A percentile compares a stretch with the other conserved stretches of the same genome.
These are phyloP conservation scores for Exophiala mesophila DNA, from an alignment of 2,329 filamentous ascomycete genomes.

Conservation along the genomic window DNA sequence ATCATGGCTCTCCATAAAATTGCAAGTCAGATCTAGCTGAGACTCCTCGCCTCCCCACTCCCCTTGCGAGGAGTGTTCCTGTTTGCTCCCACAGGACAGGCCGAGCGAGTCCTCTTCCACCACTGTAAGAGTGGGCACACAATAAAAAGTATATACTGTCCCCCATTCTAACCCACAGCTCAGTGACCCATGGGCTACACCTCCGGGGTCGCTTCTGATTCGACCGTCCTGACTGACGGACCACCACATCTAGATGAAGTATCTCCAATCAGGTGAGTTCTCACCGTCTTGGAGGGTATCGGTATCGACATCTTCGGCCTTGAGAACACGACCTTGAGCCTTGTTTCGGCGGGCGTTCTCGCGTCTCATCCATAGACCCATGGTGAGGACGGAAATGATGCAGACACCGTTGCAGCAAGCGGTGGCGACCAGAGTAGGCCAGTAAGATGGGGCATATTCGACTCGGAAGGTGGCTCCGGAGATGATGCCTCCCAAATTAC, in stretches of 20 bases:
- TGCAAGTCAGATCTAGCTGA: too few species aligned
- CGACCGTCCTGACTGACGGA: too few species aligned
- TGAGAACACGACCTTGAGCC: slow-evolving; percentile 34
- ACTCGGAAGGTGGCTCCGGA: slow-evolving; percentile 41
- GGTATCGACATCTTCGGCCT: slow-evolving; percentile 38
- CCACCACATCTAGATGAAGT: slow-evolving; percentile 12
- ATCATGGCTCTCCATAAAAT: too few species aligned
- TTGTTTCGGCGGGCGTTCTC: slow-evolving; percentile 41
- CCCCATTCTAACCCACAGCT: too few species aligned
- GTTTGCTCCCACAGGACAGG: too few species aligned
- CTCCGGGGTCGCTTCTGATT: too few species aligned
- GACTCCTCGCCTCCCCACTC: too few species aligned
- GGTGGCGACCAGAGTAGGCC: slow-evolving; percentile 44
- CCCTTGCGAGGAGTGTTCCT: too few species aligned
- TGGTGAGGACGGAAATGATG: slow-evolving; percentile 35
- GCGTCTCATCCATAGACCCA: slow-evolving; percentile 44
- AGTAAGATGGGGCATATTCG: slow-evolving; percentile 46
- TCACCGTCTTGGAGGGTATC: slow-evolving; percentile 37
- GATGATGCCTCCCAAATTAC: slow-evolving; percentile 47
- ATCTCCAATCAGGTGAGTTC: slow-evolving; percentile 33
- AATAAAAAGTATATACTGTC: too few species aligned
- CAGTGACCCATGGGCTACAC: too few species aligned
- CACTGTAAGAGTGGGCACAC: too few species aligned
- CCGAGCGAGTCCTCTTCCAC: too few species aligned
- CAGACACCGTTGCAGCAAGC: slow-evolving; percentile 40